Base-by-base conservation (phyloP, 1,284 basidiomycete species). In the Microbotryum scabiosae region DNA sequence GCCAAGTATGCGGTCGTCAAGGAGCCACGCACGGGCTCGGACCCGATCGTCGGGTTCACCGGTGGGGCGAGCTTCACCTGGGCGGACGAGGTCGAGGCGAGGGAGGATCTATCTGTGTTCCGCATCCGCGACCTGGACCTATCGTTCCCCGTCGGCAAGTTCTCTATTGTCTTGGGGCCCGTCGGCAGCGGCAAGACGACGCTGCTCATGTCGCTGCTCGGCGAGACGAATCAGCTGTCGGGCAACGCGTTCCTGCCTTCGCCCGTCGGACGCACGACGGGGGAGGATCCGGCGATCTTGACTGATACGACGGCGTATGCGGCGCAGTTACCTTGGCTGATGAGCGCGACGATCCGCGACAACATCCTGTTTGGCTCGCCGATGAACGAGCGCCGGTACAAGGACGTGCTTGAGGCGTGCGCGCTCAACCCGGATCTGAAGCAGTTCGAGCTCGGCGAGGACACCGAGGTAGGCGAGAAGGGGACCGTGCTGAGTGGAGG, bases 321-420 rank as follows among this genome's bases (percentile, higher is more conserved):
- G 49, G 84, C 88, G 1, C 92, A 96, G 75, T 82, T 84, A 1
- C 85, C 91, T 0, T 96, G 89, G 90, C 78, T 96, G 41, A 79
- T 83, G 54, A 81, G 79, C 25, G 86, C 85, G 7, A 88, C 87
- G 3, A 86, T 90, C 59, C 80, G 82, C 21, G 85, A 88, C 52
- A 90, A 90, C 70, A 85, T 90, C 67, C 76, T 90, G 5, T 94
- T 91, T 73, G 86, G 87, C 2, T 82, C 84, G 20, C 44, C 78
- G 63, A 78, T 75, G 68, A 83, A 90, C 68, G 80, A 85, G 70
- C 74, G 76, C 45, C 80, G 89, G 25, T 93, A 93, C 74, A 77
- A 84, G 46, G 77, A 79, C 10, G 86, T 88, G 10, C 73, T 92
- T 23, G 83, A 88, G 41, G 88, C 87, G 9, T 93, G 90, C 73